A percentile compares a stretch with the other conserved stretches of the same genome.
Evolutionary conservation across 345 rosid species (phyloP).

Genomic region (Rhodamnia rubescens): DNA sequence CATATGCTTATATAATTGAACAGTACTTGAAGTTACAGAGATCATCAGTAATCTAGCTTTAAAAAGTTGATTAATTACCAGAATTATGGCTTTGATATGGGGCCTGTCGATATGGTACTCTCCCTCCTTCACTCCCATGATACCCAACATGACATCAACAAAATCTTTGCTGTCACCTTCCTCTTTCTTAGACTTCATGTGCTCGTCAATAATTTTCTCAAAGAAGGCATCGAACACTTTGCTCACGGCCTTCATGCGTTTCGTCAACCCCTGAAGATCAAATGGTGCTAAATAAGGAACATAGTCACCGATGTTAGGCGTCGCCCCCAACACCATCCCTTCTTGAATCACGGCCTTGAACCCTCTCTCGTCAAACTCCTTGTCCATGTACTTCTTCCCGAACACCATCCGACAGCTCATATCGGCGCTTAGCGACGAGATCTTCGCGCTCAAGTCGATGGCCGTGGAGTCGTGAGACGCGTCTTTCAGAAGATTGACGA

Average conservation of each 20-base stretch:
- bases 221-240: slow-evolving; percentile 24
- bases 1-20: background rate
- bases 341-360: slow-evolving; percentile 31
- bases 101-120: slow-evolving; percentile 10
- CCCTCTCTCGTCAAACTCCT: slow-evolving; percentile 24
- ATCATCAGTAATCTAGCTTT: background rate
- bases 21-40: background rate
- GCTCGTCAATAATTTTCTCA: slow-evolving; percentile 30
- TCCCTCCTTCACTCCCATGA: slow-evolving; percentile 10
- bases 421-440: slow-evolving; percentile 11
- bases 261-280: slow-evolving; percentile 28
- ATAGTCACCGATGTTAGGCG: slow-evolving; percentile 21
- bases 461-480: slow-evolving; percentile 1
- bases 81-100: slow-evolving; percentile 11
- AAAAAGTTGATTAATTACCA: slow-evolving; percentile 1
- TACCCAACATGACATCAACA: slow-evolving; percentile 14
- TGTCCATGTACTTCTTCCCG: slow-evolving; percentile 26
- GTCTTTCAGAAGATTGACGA: slow-evolving; percentile 10
- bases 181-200: slow-evolving; percentile 2
- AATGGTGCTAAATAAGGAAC: slow-evolving; percentile 17
- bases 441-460: slow-evolving; percentile 25
- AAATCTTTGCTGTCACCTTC: slow-evolving; percentile 11
- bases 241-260: slow-evolving; percentile 12
- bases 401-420: slow-evolving; percentile 42
- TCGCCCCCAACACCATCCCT: slow-evolving; percentile 19